Evolutionary conservation across 2,329 filamentous ascomycete species (phyloP).

Genomic region (Epichloe brachyelytri): DNA sequence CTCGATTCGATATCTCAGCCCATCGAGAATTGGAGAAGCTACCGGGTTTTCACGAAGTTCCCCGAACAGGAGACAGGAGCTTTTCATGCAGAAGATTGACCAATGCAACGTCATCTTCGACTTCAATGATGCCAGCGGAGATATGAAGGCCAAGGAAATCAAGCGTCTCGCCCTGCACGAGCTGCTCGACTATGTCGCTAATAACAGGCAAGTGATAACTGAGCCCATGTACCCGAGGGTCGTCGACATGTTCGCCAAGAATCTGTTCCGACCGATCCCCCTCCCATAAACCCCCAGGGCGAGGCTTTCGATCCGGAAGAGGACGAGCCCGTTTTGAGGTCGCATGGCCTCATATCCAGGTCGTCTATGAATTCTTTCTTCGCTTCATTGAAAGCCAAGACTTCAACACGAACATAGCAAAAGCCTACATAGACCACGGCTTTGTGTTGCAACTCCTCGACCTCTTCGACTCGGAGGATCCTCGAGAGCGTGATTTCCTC

Average conservation of each 20-base stretch:
- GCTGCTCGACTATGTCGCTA: conserved; percentile 92
- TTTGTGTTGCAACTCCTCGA: conserved; percentile 96
- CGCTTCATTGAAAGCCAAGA: conserved; percentile 98
- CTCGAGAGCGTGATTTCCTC: conserved; percentile 88
- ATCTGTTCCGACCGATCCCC: conserved; percentile 95
- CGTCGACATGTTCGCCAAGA: conserved; percentile 99
- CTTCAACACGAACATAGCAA: conserved; percentile 99
- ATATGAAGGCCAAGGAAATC: conserved; percentile 99
- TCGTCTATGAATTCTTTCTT: conserved; percentile 98
- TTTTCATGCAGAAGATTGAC: conserved; percentile 99
- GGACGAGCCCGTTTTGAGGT: conserved; percentile 94
- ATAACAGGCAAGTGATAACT: conserved; percentile 95
- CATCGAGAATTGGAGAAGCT: conserved; percentile 95
- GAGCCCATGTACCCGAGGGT: conserved; percentile 98
- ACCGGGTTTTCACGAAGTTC: conserved; percentile 93
- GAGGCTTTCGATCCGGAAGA: conserved; percentile 98
- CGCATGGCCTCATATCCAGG: conserved; percentile 97
- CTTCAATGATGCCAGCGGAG: conserved; percentile 94
- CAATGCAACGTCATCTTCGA: conserved; percentile 99
- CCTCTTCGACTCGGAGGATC: conserved; percentile 95
- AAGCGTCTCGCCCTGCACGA: conserved; percentile 93
- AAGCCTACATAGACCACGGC: conserved; percentile 95
- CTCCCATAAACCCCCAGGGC: conserved; percentile 92
- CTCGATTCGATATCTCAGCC: conserved; percentile 92
- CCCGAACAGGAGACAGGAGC: conserved; percentile 88